Conservation (phyloP, 1,284 basidiomycete genomes). For the Ustilago crameri region DNA sequence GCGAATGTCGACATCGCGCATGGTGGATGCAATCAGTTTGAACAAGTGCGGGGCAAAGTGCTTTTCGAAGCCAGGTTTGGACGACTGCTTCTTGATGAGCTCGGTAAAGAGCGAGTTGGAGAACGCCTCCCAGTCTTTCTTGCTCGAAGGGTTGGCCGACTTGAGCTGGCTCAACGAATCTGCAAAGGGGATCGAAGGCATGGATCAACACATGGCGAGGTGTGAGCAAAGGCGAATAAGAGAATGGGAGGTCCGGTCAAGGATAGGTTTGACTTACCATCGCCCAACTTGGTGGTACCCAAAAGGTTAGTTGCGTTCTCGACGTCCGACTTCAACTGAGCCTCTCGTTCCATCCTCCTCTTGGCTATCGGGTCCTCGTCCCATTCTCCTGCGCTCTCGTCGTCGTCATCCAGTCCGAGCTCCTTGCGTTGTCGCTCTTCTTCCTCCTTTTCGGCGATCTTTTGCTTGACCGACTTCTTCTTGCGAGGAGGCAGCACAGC, state of each 20-base stretch:
- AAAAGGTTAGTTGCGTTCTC: slow-evolving; percentile 64
- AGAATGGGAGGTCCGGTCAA: too few relatives aligned
- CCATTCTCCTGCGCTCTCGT: slow-evolving; percentile 43
- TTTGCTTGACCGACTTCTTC: slow-evolving; percentile 65
- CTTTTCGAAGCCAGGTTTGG: slow-evolving; percentile 63
- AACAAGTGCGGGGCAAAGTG: slow-evolving; percentile 59
- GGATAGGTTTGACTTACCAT: slow-evolving; percentile 36
- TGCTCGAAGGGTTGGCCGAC: slow-evolving; percentile 50
- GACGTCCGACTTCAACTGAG: slow-evolving; percentile 62
- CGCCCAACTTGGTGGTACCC: slow-evolving; percentile 52
- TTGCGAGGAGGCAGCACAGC: slow-evolving; percentile 57
- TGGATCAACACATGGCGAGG: too few relatives aligned
- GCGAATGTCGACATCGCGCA: slow-evolving; percentile 65
- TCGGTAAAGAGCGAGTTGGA: slow-evolving; percentile 46
- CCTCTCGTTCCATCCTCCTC: slow-evolving; percentile 52
- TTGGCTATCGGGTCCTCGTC: slow-evolving; percentile 55
- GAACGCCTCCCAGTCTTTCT: slow-evolving; percentile 64
- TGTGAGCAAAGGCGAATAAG: too few relatives aligned
- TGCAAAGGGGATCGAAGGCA: neutral
- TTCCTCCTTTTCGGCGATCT: slow-evolving; percentile 65
- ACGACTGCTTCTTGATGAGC: slow-evolving; percentile 54
- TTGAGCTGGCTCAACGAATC: slow-evolving; percentile 35
- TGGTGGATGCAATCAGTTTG: slow-evolving; percentile 36
- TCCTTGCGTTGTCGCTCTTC: slow-evolving; percentile 49
- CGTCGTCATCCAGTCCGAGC: slow-evolving; percentile 41